Evolutionary conservation across 176 grass and related monocot species (phyloP), one percentile per base, ranked within the genome.

Genomic region (Triticum monococcum): DNA sequence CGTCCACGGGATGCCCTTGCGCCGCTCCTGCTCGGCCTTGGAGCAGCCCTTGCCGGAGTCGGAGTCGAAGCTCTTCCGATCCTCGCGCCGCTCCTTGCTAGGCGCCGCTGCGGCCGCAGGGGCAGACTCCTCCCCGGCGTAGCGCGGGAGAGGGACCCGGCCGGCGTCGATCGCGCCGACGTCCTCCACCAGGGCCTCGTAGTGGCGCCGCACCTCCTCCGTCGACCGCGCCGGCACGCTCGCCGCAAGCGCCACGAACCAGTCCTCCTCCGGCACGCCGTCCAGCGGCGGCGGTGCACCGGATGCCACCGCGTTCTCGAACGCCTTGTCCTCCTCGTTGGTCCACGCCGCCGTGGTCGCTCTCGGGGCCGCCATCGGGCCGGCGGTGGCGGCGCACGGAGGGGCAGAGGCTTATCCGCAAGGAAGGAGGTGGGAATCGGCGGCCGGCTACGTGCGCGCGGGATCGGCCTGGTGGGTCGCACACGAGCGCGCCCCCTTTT

Each of bases 1-100:
- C 2, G 97, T 99, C 97, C 97, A 99, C 31, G 97, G 97, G 78
- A 96, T 94, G 70, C 97, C 97, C 86, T 99, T 99, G 72, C 94
- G 91, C 64, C 97, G 71, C 87, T 99, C 97, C 80, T 94, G 97
- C 85, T 99, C 97, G 2, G 92, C 91, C 77, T 94, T 99, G 36
- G 97, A 99, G 87, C 83, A 61, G 57, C 75, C 86, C 89, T 99
- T 99, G 16, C 92, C 91, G 16, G 32, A 74, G 73, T 93, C 91
- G 23, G 32, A 74, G 68, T 93, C 91, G 20, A 75, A 64, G 40
- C 41, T 75, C 59, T 91, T 75, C 52, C 90, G 83, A 40, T 88
- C 91, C 5, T 91, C 90, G 5, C 89, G 81, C 36, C 48, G 48
- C 16, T 54, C 50, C 50, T 54, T 54, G 50, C 50, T 1, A 54